Base-by-base conservation (phyloP, 768 basidiomycete species). In the Roridomyces roridus region DNA sequence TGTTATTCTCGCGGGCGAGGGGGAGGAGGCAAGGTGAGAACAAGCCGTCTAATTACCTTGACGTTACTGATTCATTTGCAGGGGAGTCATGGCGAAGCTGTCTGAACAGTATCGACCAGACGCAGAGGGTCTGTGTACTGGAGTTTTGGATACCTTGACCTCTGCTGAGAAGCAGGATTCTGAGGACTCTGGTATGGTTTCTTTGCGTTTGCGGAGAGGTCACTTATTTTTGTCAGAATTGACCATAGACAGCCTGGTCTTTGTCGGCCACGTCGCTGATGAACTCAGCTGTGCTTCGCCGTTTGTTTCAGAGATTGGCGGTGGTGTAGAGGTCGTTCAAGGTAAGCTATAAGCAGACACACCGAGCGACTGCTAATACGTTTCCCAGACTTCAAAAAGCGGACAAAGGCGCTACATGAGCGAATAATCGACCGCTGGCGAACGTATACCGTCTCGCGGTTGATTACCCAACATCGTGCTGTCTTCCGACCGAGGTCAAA, bases 351-450 rank as follows among this genome's bases (percentile, higher is more conserved):
- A 12, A 6, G 11, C 34, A 36, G 26, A 23, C 58, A 34, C 29
- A 59, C 7, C 50, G 12, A 39, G 2, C 7, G 25, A 34, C 36
- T 64, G 23, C 36, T 42, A 21, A 55, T 9, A 28, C 44, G 20
- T 25, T 50, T 41, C 21, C 34, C 48, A 89, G 89, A 74, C 34
- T 87, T 89, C 67, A 78, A 76, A 57, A 65, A 71, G 31, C 71
- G 76, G 34, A 68, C 80, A 37, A 60, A 68, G 25, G 66, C 64
- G 2, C 64, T 88, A 6, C 79, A 83, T 58, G 70, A 79, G 42
- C 73, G 67, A 23, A 77, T 83, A 11, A 71, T 86, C 55, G 72
- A 78, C 55, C 75, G 73, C 42, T 90, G 90, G 90, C 77, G 79
- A 64, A 69, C 76, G 26, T 61, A 72, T 46, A 74, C 73, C n/a